phyloP scores from a whole-genome alignment of 2,329 filamentous ascomycete species.

The Microcyclospora tardicrescens region DNA sequence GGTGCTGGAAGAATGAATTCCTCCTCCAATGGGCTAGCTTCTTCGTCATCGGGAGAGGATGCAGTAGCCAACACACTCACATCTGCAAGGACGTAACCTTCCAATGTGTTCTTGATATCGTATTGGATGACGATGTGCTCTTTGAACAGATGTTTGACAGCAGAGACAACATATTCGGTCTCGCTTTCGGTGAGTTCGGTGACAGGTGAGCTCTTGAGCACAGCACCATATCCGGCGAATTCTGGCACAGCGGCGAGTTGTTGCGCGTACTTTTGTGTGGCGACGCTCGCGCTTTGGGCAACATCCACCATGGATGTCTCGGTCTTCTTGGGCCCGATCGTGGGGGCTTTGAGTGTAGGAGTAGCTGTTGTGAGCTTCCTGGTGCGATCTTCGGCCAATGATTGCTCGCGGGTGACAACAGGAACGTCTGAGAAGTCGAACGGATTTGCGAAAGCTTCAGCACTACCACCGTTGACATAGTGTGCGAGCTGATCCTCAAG shows the following conservation, averaged over 20 bases:
- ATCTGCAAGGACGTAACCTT: constrained; percentile 79
- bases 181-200: constrained; percentile 93
- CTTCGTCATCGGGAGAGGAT: constrained; percentile 72
- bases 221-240: constrained; percentile 73
- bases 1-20: constrained; percentile 88
- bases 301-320: constrained; percentile 62
- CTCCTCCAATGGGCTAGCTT: constrained; percentile 56
- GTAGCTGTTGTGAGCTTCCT: constrained; percentile 93
- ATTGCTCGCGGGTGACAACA: constrained; percentile 88
- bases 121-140: constrained; percentile 93
- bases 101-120: constrained; percentile 93
- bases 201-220: constrained; percentile 79
- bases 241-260: constrained; percentile 82
- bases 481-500: constrained; percentile 96
- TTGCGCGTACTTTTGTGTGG: constrained; percentile 77
- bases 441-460: constrained; percentile 66
- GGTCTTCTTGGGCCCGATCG: constrained; percentile 62
- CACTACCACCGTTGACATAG: constrained; percentile 90
- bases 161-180: constrained; percentile 88
- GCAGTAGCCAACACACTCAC: constrained; percentile 73
- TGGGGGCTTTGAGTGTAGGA: constrained; percentile 86
- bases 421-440: constrained; percentile 90
- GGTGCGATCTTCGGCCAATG: constrained; percentile 85
- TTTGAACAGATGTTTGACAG: constrained; percentile 96
- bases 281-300: constrained; percentile 57